Evolutionary conservation across 2,329 filamentous ascomycete species (phyloP), one percentile per base, ranked within the genome.

Genomic region (Fusarium pseudonygamai): DNA sequence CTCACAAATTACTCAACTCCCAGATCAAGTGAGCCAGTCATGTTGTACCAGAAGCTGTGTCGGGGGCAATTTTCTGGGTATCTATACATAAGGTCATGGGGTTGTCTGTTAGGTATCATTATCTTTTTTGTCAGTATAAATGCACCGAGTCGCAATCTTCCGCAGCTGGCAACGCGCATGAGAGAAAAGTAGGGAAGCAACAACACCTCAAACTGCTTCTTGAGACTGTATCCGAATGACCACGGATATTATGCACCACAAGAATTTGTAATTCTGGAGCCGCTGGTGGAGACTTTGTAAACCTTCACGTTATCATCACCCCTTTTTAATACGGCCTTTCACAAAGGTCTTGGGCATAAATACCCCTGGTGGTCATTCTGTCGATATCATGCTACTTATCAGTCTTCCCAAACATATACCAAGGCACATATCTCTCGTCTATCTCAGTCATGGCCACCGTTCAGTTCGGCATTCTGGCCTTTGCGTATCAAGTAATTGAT

Each of bases 371-470:
- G 24, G 16, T 26, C 1, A 5, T 26, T n/a, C 10, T 18, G 7
- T 28, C 5, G 11, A 13, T n/a, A 1, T 6, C 10, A 1, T 28
- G 0, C 7, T 10, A 18, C 4, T 14, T 1, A n/a, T 18, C 6
- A 11, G 18, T 8, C 1, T 3, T 7, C 7, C 8, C 7, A 9
- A 39, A 14, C 14, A 53, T 18, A 12, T 2, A 1, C 6, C 5
- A 0, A 15, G 4, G 1, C 8, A 34, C 9, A 11, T 24, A 11
- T 6, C 2, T 36, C 5, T 39, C 2, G 3, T 39, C 10, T 5
- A 14, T 0, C 7, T 0, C 10, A 28, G 20, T 11, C 24, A 55
- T 55, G 50, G 24, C 34, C 18, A 18, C 50, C 15, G 1, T 55
- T n/a, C 50, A 55, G 20, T 55, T 58, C 32, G 55, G 55, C 24